These are phyloP conservation scores for Phytopythium helicoides DNA, from an alignment of 352 stramenopile species.

Conservation along the genomic window DNA sequence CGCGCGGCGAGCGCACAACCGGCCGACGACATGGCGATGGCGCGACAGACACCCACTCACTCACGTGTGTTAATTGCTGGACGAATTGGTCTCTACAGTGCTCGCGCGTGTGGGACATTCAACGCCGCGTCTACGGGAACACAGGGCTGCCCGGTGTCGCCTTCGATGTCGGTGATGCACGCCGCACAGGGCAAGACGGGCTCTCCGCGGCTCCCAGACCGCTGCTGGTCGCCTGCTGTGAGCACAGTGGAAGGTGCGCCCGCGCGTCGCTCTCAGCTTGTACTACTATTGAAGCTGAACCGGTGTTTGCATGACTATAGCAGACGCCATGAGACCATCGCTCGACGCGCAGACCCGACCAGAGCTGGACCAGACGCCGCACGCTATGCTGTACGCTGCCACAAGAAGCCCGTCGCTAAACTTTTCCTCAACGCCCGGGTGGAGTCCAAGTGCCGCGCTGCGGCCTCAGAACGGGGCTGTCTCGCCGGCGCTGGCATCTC, in stretches of 20 bases:
- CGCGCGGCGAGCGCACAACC: constrained; percentile 5
- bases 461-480: not conserved
- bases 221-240: constrained; percentile 4
- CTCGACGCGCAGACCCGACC: not conserved
- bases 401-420: not conserved
- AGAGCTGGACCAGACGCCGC: not conserved
- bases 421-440: not conserved
- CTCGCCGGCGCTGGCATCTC: not conserved
- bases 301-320: no score
- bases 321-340: not conserved
- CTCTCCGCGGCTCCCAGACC: constrained; percentile 1
- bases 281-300: no score
- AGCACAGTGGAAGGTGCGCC: not conserved
- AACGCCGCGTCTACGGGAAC: not conserved
- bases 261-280: no score
- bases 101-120: constrained; percentile 1
- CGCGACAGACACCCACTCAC: constrained; percentile 1
- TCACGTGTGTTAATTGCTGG: not conserved
- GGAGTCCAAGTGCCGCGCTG: not conserved
- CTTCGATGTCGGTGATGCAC: constrained; percentile 3
- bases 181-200: constrained; percentile 4
- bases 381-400: not conserved
- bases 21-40: constrained; percentile 13
- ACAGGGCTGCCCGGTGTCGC: constrained; percentile 4
- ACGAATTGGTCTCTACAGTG: constrained; percentile 17